phyloP scores from a whole-genome alignment of 78 protist species.

The Cavenderia fasciculata region DNA sequence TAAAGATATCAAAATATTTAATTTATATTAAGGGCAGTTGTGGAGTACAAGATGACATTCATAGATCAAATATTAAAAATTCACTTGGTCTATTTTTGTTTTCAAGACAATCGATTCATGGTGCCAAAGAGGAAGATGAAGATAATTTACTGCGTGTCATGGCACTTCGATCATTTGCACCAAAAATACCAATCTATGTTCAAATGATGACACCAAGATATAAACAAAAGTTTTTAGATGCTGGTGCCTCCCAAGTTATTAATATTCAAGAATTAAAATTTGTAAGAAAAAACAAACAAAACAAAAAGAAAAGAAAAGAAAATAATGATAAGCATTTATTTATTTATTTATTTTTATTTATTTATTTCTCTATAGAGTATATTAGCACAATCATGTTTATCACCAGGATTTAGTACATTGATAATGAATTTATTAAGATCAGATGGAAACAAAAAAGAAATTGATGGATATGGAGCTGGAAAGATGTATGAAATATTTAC shows the following conservation, averaged over 20 bases:
- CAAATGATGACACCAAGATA: slow-evolving; percentile 33
- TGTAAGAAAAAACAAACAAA: too few relatives aligned
- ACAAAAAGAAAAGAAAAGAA: too few relatives aligned
- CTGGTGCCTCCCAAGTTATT: slow-evolving; percentile 40
- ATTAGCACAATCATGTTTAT: slow-evolving; percentile 46
- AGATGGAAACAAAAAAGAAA: slow-evolving; percentile 16
- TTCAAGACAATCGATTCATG: neutral
- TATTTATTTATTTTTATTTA: too few relatives aligned
- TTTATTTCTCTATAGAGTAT: neutral
- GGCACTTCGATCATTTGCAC: slow-evolving; percentile 4
- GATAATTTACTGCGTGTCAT: slow-evolving; percentile 25
- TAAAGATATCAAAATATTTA: neutral
- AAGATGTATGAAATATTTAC: slow-evolving; percentile 45
- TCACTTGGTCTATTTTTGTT: slow-evolving; percentile 16
- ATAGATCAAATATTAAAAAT: slow-evolving; percentile 5
- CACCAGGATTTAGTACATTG: slow-evolving; percentile 56
- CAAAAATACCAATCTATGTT: slow-evolving; percentile 16
- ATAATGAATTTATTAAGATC: slow-evolving; percentile 49
- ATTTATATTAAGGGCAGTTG: slow-evolving; percentile 23
- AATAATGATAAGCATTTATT: neutral
- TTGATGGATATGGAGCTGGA: slow-evolving; percentile 51
- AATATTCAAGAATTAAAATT: slow-evolving; percentile 42
- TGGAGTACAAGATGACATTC: slow-evolving; percentile 6
- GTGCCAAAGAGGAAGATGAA: neutral
- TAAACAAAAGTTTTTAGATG: slow-evolving; percentile 14